Conservation (phyloP, 2,329 filamentous ascomycete species). For the Coniella lustricola region DNA sequence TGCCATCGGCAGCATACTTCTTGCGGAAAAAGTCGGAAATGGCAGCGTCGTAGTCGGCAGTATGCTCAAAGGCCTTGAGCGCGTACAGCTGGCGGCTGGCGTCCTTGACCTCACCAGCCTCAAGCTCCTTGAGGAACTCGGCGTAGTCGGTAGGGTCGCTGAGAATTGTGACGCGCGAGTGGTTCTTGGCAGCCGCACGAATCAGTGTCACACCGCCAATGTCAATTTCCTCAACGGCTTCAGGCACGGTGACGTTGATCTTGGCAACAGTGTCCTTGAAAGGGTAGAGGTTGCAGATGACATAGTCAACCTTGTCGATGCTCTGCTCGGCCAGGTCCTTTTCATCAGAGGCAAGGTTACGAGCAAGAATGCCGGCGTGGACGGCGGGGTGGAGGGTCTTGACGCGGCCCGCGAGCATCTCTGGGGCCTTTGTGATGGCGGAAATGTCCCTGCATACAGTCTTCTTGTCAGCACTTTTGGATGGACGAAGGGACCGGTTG, state of each 20-base stretch:
- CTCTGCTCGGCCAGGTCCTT: conserved; percentile 94
- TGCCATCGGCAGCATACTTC: conserved; percentile 81
- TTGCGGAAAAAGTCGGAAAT: conserved; percentile 98
- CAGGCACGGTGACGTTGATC: conserved; percentile 91
- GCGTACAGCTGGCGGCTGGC: conserved; percentile 82
- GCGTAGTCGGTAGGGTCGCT: conserved; percentile 92
- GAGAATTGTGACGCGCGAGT: conserved; percentile 88
- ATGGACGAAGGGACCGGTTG: not conserved
- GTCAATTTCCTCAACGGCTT: conserved; percentile 98
- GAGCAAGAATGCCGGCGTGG: conserved; percentile 83
- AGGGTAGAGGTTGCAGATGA: conserved; percentile 97
- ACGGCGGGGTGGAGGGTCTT: conserved; percentile 97
- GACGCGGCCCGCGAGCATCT: conserved; percentile 80
- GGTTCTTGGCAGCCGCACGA: conserved; percentile 96
- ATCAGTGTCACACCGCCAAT: conserved; percentile 96
- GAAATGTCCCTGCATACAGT: conserved; percentile 70
- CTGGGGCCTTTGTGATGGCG: conserved; percentile 90
- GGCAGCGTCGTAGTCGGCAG: conserved; percentile 89
- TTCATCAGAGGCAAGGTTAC: conserved; percentile 90
- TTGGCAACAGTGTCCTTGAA: conserved; percentile 98
- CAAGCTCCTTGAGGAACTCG: conserved; percentile 85
- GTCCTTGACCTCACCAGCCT: conserved; percentile 79
- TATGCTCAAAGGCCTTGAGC: conserved; percentile 97
- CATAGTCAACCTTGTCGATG: conserved; percentile 90
- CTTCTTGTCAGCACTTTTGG: conserved; percentile 9